phyloP scores from a whole-genome alignment of 768 basidiomycete species.

The Trametes gibbosa region DNA sequence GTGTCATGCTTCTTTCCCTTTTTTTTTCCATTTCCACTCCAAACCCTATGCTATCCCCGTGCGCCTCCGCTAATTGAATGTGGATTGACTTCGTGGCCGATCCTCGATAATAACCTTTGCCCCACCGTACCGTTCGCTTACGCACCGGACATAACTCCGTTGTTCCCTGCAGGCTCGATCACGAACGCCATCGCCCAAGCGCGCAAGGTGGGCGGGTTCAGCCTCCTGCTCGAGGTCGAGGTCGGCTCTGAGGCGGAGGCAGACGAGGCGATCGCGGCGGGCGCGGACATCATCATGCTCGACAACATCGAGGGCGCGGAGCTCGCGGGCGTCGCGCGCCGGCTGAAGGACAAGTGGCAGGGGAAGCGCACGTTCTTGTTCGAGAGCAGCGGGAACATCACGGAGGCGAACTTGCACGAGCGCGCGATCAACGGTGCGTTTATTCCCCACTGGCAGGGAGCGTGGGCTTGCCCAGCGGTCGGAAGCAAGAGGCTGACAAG shows the following conservation, averaged over 20 bases:
- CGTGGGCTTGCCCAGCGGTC: too few species aligned
- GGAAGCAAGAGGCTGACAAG: conserved; percentile 6
- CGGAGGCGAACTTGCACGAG: conserved; percentile 78
- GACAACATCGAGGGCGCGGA: conserved; percentile 86
- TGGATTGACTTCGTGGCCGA: too few species aligned
- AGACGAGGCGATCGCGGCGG: conserved; percentile 95
- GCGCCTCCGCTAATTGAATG: too few species aligned
- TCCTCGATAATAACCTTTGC: too few species aligned
- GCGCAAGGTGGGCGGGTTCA: conserved; percentile 90
- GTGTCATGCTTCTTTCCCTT: too few species aligned
- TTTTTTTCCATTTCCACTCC: too few species aligned
- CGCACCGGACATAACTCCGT: neutral
- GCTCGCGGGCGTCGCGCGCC: conserved; percentile 63
- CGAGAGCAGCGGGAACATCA: conserved; percentile 94
- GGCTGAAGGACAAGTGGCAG: conserved; percentile 75
- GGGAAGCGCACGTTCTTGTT: conserved; percentile 83
- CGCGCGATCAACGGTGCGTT: conserved; percentile 80
- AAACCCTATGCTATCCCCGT: too few species aligned
- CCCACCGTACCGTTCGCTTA: neutral
- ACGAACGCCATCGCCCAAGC: conserved; percentile 82
- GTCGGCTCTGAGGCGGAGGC: conserved; percentile 87
- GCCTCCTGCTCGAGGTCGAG: conserved; percentile 89
- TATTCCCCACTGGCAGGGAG: too few species aligned
- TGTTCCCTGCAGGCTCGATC: conserved; percentile 66
- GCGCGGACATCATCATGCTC: conserved; percentile 93